Evolutionary conservation across 2,329 filamentous ascomycete species (phyloP).

Genomic region (Cercospora berteroae): DNA sequence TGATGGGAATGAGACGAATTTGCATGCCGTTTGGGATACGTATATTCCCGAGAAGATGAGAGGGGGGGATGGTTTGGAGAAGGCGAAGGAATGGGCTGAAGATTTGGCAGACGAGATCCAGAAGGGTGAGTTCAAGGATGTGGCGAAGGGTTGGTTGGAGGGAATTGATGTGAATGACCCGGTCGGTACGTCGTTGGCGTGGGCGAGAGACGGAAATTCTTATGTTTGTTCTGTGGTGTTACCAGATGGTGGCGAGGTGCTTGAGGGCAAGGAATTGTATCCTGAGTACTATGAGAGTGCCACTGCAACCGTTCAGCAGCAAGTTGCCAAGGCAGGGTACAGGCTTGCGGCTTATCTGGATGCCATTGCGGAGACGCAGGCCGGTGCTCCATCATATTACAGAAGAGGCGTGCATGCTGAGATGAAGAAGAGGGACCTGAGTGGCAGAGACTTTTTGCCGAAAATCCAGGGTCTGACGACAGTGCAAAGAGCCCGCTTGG

Average conservation of each 20-base stretch:
- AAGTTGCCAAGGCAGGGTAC: constrained; percentile 47
- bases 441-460: constrained; percentile 10
- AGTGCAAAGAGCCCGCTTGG: constrained; percentile 7
- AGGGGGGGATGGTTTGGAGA: constrained; percentile 41
- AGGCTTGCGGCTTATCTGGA: constrained; percentile 40
- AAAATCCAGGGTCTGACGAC: constrained; percentile 4
- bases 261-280: constrained; percentile 40
- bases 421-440: constrained; percentile 5
- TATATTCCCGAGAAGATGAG: constrained; percentile 45
- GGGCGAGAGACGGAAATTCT: constrained; percentile 45
- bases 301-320: constrained; percentile 42
- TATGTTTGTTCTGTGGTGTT: constrained; percentile 46
- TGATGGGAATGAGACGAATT: constrained; percentile 41
- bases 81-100: constrained; percentile 42
- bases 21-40: constrained; percentile 48
- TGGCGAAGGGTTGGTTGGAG: constrained; percentile 38
- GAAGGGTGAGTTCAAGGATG: constrained; percentile 40
- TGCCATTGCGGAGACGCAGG: constrained; percentile 32
- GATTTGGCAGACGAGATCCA: constrained; percentile 41
- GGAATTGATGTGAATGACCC: constrained; percentile 41
- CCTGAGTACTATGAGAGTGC: constrained; percentile 37
- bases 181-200: constrained; percentile 40
- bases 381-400: constrained; percentile 5
- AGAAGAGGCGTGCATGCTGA: neutral
- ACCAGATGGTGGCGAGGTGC: constrained; percentile 39